Evolutionary conservation across 208 protist genomes (phyloP), one percentile per base, ranked within the genome.

Genomic region (Wallacemonas sp.): DNA sequence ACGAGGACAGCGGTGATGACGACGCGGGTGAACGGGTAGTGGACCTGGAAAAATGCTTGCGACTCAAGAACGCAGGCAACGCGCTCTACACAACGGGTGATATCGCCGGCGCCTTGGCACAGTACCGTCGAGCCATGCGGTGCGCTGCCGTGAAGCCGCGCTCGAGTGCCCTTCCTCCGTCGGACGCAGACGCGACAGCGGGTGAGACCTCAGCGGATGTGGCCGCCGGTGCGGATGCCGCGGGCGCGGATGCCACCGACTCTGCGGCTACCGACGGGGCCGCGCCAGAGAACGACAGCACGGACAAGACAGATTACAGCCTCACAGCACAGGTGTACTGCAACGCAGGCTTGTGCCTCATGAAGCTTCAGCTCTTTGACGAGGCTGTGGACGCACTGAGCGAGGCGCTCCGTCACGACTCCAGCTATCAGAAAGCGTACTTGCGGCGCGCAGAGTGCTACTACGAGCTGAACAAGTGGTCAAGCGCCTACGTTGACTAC

Each of bases 391-490:
- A 73, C 21, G 73, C 94, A 67, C 78, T 93, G 12, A 87, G 65
- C 4, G 83, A 95, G 68, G 91, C 97, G 8, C 69, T 98, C 12
- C 83, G 88, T 4, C 85, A 96, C 53, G 78, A 97, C 42, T 66
- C 73, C 15, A 34, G 61, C 33, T 97, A 98, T 48, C 32, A 75
- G 13, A 98, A 97, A 66, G 90, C 89, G 0, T 90, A 84, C 45
- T 39, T 92, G 29, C 84, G 93, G 21, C 83, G 95, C 10, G 95
- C 92, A 2, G 87, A 96, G 37, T 91, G 91, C 61, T 93, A 97
- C 66, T 96, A 95, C 61, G 62, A 67, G 36, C 55, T 93, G 15
- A 65, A 85, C 29, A 97, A 97, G 70, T 89, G 83, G 69, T 87
- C 83, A 10, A 88, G 81, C 29, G 88, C 94, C 0, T 83, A 91